These are phyloP conservation scores for Gossypium stocksii DNA, from an alignment of 345 rosid species.

Conservation along the genomic window DNA sequence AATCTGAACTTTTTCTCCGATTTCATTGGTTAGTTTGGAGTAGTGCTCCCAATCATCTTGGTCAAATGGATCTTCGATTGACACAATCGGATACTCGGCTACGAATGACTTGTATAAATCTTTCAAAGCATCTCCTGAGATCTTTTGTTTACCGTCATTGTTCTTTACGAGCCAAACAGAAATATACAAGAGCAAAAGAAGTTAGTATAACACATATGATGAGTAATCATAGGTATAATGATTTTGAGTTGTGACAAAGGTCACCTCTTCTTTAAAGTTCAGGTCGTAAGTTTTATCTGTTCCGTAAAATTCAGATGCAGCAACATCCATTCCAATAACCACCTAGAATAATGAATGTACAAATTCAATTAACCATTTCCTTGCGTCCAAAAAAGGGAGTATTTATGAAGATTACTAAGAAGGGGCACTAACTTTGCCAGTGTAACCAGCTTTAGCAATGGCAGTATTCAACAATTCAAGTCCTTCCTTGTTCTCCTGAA, in stretches of 20 bases:
- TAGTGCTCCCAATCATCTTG: constrained; percentile 97
- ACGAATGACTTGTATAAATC: constrained; percentile 85
- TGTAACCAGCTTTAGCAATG: constrained; percentile 89
- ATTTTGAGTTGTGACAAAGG: constrained; percentile 1
- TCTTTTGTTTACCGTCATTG: constrained; percentile 83
- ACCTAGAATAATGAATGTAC: constrained; percentile 44
- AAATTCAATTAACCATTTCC: background rate
- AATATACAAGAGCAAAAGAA: background rate
- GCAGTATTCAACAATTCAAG: constrained; percentile 91
- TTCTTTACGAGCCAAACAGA: constrained; percentile 37
- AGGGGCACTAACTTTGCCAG: constrained; percentile 59
- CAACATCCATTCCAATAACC: constrained; percentile 99
- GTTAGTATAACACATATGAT: background rate
- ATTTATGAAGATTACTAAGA: background rate
- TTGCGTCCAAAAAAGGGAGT: background rate
- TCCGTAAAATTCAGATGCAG: constrained; percentile 92
- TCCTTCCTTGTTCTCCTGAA: constrained; percentile 98
- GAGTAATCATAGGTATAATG: background rate
- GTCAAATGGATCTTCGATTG: constrained; percentile 97
- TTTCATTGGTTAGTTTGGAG: constrained; percentile 68
- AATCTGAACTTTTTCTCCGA: constrained; percentile 75
- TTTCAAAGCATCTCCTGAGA: constrained; percentile 79
- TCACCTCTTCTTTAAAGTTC: constrained; percentile 84
- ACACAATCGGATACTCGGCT: constrained; percentile 84
- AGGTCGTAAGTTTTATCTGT: constrained; percentile 75